Conservation (phyloP, 176 grass and related monocot species). For the Carex cristatella region DNA sequence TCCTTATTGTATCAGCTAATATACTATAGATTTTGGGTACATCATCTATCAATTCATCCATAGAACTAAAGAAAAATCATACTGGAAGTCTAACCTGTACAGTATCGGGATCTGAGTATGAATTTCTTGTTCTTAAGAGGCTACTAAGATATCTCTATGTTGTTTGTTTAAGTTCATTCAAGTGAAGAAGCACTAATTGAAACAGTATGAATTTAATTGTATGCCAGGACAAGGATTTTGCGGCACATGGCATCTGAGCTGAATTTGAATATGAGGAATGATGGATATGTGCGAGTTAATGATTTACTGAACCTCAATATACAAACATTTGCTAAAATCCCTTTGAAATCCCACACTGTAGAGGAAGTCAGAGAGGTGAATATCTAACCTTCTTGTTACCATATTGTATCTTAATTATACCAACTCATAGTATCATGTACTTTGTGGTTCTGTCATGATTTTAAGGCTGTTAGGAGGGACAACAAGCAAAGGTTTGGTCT, state of each 20-base stretch:
- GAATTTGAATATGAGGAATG: constrained; percentile 58
- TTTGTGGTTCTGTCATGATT: not conserved
- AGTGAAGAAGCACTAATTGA: not conserved
- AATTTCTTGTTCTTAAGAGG: not conserved
- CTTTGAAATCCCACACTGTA: constrained; percentile 66
- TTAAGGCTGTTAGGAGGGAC: constrained; percentile 65
- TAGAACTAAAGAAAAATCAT: not conserved
- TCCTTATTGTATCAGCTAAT: no score
- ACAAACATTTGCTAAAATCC: constrained; percentile 55
- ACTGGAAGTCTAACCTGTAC: not conserved
- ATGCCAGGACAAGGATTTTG: constrained; percentile 55
- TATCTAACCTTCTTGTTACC: not conserved
- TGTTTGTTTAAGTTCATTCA: not conserved
- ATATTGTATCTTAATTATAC: not conserved
- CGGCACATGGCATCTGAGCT: constrained; percentile 86
- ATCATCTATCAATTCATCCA: not conserved
- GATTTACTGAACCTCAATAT: constrained; percentile 63
- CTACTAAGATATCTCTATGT: not conserved
- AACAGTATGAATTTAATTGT: not conserved
- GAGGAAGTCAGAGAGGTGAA: constrained; percentile 74
- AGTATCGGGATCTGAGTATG: not conserved
- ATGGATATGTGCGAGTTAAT: constrained; percentile 63
- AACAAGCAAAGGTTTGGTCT: constrained; percentile 83
- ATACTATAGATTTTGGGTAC: no score
- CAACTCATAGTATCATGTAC: not conserved